phyloP scores from a whole-genome alignment of 805 yeast species.

The Metschnikowia gruessii region DNA sequence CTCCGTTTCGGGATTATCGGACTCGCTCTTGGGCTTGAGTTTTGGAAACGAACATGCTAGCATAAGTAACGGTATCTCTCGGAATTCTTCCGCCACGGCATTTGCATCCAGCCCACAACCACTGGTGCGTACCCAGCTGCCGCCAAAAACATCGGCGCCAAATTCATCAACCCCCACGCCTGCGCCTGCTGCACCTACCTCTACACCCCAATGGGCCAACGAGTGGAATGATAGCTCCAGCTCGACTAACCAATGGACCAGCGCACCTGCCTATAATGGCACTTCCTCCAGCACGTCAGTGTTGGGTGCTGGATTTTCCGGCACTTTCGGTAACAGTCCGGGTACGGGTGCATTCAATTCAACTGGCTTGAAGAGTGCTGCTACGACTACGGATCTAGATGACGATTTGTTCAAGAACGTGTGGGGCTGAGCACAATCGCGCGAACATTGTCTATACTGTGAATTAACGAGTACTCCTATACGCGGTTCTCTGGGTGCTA shows the following conservation, averaged over 20 bases:
- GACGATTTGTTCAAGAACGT: conserved; percentile 70
- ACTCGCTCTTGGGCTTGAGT: conserved; percentile 24
- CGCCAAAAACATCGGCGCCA: not conserved
- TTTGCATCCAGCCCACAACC: conserved; percentile 8
- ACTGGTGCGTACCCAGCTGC: conserved; percentile 2
- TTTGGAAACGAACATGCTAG: conserved; percentile 15
- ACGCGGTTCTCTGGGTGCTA: conserved; percentile 9
- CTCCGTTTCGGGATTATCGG: conserved; percentile 15
- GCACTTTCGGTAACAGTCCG: conserved; percentile 11
- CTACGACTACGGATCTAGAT: conserved; percentile 34
- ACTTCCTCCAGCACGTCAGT: conserved; percentile 2
- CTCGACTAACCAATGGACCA: conserved; percentile 14
- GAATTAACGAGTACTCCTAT: not conserved
- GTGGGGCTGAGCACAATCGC: conserved; percentile 44
- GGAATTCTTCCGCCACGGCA: conserved; percentile 2
- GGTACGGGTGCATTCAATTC: not conserved
- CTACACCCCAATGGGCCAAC: conserved; percentile 25
- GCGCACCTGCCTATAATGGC: conserved; percentile 11
- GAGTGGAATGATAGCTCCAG: conserved; percentile 35
- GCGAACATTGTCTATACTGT: not conserved
- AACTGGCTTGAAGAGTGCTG: conserved; percentile 7
- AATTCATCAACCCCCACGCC: not conserved
- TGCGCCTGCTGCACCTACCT: not conserved
- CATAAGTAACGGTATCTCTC: no score
- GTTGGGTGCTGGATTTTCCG: conserved; percentile 10